Base-by-base conservation (phyloP, 495 filamentous ascomycete species). In the Aspergillus incahuasiensis region DNA sequence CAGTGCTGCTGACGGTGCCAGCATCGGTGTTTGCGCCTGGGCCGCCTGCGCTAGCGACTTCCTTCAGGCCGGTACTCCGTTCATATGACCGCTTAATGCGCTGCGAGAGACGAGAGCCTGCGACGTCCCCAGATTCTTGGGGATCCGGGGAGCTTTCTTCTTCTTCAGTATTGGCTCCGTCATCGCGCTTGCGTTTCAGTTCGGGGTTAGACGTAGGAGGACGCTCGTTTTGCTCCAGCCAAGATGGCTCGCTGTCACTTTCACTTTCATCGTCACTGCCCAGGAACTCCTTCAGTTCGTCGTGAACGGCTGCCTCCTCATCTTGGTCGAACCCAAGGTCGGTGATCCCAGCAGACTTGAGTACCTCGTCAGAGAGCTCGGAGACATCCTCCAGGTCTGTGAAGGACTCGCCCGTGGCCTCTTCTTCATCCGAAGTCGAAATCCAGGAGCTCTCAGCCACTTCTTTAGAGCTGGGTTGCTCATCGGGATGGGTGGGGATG, bases 271-370 rank as follows among this genome's bases (percentile, higher is more conserved):
- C 83, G 18, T 86, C 82, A 20, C 78, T 82, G 12, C 80, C 86
- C 56, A 94, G 73, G 60, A 94, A 95, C 16, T 91, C 89, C 40
- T 83, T 79, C 5, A 94, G 70, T 63, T 95, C 91, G 46, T 87
- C 86, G 57, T 90, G 84, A 12, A 86, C 63, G 11, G 56, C 75
- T 9, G 70, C 68, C 57, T 73, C 72, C 50, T 84, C 77, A 8
- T 81, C 67, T 6, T 70, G 73, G 22, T 74, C 76, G 56, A 59
- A 77, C 19, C 74, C 70, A 11, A 76, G 74, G 43, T 71, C 61
- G 8, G 61, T 64, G 18, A 77, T 46, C 3, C 66, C 66, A 4
- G 70, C 58, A 2, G 66, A 68, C 24, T 69, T 60, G 50, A 68
- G 61, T 12, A 79, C 72, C 8, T 82, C 79, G 3, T 81, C 72